Evolutionary conservation across 306 rosid species (phyloP).

Genomic region (Castanea sativa): DNA sequence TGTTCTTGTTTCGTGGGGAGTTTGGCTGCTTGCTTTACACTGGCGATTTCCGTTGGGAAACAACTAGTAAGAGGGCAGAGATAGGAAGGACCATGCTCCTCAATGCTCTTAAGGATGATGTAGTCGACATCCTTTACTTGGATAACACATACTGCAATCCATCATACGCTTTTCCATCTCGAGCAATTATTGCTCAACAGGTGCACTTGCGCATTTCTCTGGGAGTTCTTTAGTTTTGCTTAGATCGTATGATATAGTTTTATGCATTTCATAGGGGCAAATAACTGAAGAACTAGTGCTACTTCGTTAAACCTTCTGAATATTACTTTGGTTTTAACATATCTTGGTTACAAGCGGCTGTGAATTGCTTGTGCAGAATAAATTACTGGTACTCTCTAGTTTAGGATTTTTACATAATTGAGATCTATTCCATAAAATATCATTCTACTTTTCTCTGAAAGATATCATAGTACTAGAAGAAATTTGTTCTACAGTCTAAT

Average conservation of each 20-base stretch:
- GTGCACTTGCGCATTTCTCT: slow-evolving; percentile 22
- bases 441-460: not conserved
- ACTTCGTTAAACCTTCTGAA: not conserved
- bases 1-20: slow-evolving; percentile 68
- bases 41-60: slow-evolving; percentile 79
- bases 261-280: not conserved
- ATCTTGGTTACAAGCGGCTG: too few species aligned
- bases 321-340: not conserved
- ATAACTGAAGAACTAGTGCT: not conserved
- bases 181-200: slow-evolving; percentile 54
- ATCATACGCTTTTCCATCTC: slow-evolving; percentile 52
- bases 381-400: not conserved
- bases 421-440: not conserved
- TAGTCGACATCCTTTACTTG: slow-evolving; percentile 51
- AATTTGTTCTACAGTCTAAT: not conserved
- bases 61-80: slow-evolving; percentile 36
- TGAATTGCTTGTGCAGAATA: too few species aligned
- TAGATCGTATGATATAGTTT: not conserved
- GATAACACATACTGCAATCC: slow-evolving; percentile 82
- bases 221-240: not conserved
- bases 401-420: not conserved
- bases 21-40: slow-evolving; percentile 63
- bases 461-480: not conserved
- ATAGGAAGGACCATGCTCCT: slow-evolving; percentile 38
- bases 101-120: slow-evolving; percentile 36